Conservation (phyloP, 1,139 yeast species). For the Pichia sp. region DNA sequence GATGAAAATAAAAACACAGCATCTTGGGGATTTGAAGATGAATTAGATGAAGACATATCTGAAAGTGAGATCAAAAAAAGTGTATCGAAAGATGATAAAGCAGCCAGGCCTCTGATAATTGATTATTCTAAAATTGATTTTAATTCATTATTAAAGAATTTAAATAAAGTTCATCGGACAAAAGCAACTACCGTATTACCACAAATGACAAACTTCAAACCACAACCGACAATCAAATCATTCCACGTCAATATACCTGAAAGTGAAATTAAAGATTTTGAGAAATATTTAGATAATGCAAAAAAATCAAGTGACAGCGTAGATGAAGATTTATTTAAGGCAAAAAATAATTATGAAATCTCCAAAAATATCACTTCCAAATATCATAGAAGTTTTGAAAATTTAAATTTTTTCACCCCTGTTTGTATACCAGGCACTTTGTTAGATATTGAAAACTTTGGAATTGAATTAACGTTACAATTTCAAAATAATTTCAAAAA, state of each 20-base stretch:
- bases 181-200: constrained; percentile 15
- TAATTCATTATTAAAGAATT: constrained; percentile 15
- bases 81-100: neutral
- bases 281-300: constrained; percentile 38
- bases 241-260: constrained; percentile 1
- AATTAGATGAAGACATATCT: neutral
- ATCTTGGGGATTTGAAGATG: constrained; percentile 3
- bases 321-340: constrained; percentile 42
- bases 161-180: constrained; percentile 19
- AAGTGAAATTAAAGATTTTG: constrained; percentile 12
- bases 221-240: constrained; percentile 18
- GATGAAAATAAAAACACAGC: neutral
- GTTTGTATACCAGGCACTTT: constrained; percentile 27
- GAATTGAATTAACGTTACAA: neutral
- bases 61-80: neutral
- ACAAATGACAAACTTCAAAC: constrained; percentile 21
- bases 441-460: constrained; percentile 8
- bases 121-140: neutral
- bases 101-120: neutral
- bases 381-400: constrained; percentile 37
- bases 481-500: constrained; percentile 1
- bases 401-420: constrained; percentile 49
- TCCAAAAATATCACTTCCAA: constrained; percentile 31
- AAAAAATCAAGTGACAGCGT: constrained; percentile 35
- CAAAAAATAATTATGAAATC: constrained; percentile 51